Percentiles rank a stretch among this genome's conserved stretches.
Conservation (phyloP, 2,329 filamentous ascomycete genomes). For the Aspergillus nomiae region DNA sequence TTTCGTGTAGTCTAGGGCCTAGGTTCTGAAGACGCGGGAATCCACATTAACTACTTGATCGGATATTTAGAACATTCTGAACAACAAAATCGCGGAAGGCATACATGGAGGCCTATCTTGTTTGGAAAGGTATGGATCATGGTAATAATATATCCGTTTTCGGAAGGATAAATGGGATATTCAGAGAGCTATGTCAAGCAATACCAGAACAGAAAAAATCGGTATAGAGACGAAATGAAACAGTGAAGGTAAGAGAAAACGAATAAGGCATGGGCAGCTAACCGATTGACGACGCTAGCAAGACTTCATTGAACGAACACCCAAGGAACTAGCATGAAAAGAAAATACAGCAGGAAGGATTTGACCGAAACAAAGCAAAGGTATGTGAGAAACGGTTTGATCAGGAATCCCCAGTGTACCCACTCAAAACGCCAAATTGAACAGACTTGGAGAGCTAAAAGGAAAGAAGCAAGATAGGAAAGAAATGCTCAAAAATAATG, state of each 20-base stretch:
- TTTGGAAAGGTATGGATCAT: neutral
- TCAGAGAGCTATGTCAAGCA: slow-evolving; percentile 1
- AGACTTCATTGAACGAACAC: neutral
- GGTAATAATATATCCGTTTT: neutral
- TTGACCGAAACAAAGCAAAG: slow-evolving; percentile 1
- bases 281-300: slow-evolving; percentile 1
- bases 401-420: neutral
- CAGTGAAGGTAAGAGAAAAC: neutral
- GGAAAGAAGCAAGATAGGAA: neutral
- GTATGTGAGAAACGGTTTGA: neutral
- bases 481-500: neutral
- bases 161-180: neutral
- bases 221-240: neutral
- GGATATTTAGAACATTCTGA: no score
- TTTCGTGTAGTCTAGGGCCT: neutral
- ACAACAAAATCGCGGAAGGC: neutral
- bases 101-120: neutral
- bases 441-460: neutral
- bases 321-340: neutral
- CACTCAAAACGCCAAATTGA: slow-evolving; percentile 1
- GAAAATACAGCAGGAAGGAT: neutral
- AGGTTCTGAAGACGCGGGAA: neutral
- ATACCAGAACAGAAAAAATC: neutral
- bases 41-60: neutral
- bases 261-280: no score